Base-by-base conservation (phyloP, 257 asterid genomes). In the Nicotiana tomentosiformis region DNA sequence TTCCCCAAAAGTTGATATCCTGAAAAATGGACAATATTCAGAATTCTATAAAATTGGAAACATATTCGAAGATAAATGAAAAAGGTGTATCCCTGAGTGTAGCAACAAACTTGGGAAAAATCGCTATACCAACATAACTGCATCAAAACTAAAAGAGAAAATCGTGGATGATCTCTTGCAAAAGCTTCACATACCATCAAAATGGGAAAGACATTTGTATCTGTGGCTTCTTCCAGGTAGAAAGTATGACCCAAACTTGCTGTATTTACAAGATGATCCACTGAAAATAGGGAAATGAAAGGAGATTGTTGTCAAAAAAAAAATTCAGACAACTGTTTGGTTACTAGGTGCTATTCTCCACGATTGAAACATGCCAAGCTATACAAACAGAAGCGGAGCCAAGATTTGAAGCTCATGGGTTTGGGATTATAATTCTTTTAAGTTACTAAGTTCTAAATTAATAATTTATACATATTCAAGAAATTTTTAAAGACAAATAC, bases 1-100 rank as follows among this genome's bases (percentile, higher is more conserved):
- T 95, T 49, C 97, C 99, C 99, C 99, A 94, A 72, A 95, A 94
- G 88, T 95, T 95, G 81, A 94, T 92, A 85, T 95, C 99, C 98
- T 95, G 85, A 81, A 74, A 68, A 76, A 82, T 60, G 39, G 30
- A 83, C 53, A 77, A 29, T 18, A 74, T 72, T 56, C 14, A 74
- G 23, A 26, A 4, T 14, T 51, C 14, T 74, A 15, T 39, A 2
- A 26, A 26, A 7, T 51, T 74, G 29, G 8, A 51, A 74, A 74
- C 43, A 4, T 49, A 7, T 72, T 20, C 2, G 37, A 18, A 74
- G 37, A 0, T 14, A 74, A 74, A 23, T 46, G 61, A 1, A 72
- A 43, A 17, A 2, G 60, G 7, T 72, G 78, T 72, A 39, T 32
- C 39, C 37, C 39, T 12, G 37, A 20, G 23, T 46, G 20, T 14